Percentiles rank a stretch among this genome's conserved stretches.
These are phyloP conservation scores for Phytophthora boehmeriae DNA, from an alignment of 352 stramenopile genomes.

Conservation along the genomic window DNA sequence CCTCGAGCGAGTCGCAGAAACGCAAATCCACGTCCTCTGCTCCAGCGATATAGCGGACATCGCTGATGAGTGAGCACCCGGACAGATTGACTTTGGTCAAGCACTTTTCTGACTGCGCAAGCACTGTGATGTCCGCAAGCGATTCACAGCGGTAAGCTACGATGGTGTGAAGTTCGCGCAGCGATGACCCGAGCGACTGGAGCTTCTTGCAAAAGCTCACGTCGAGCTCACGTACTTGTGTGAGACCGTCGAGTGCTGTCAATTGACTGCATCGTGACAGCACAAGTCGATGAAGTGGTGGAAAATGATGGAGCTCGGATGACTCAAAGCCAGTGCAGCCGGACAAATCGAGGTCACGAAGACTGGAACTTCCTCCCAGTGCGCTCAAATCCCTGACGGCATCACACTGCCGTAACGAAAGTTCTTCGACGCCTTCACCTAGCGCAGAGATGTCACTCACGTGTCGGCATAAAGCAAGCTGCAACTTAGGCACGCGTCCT, in stretches of 20 bases:
- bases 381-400: conserved; percentile 48
- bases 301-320: conserved; percentile 44
- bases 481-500: conserved; percentile 50
- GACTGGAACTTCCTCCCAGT: conserved; percentile 28
- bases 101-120: conserved; percentile 18
- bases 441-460: conserved; percentile 60
- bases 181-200: conserved; percentile 27
- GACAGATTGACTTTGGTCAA: conserved; percentile 57
- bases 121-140: conserved; percentile 47
- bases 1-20: conserved; percentile 70
- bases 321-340: conserved; percentile 49
- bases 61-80: conserved; percentile 51
- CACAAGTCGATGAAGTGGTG: conserved; percentile 48
- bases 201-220: conserved; percentile 76
- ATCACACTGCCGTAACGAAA: conserved; percentile 66
- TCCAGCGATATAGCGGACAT: conserved; percentile 45
- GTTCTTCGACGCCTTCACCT: conserved; percentile 28
- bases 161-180: conserved; percentile 38
- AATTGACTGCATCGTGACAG: conserved; percentile 62
- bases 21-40: conserved; percentile 59
- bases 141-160: conserved; percentile 63
- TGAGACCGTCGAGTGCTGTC: conserved; percentile 45
- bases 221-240: conserved; percentile 54
- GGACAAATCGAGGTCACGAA: conserved; percentile 65
- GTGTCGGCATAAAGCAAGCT: conserved; percentile 59